These are phyloP conservation scores for Trichoderma sp. DNA, from an alignment of 2,329 filamentous ascomycete genomes.

Conservation along the genomic window DNA sequence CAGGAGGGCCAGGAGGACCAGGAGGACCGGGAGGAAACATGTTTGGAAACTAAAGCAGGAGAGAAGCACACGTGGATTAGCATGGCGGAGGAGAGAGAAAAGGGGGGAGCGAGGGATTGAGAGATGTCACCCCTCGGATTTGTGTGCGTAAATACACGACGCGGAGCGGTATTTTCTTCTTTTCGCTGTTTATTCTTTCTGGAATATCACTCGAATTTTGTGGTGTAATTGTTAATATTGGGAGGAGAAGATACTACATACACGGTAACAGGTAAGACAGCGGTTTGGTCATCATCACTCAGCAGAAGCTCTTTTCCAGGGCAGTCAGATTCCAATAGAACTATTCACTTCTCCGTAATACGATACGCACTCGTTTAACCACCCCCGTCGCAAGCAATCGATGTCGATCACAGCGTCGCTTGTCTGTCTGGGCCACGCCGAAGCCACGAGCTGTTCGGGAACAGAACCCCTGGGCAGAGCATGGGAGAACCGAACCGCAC, in stretches of 20 bases:
- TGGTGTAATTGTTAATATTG: background rate
- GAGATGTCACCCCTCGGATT: background rate
- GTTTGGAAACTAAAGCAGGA: slow-evolving; percentile 29
- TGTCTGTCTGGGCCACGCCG: background rate
- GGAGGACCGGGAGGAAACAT: slow-evolving; percentile 27
- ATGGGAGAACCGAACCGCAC: background rate
- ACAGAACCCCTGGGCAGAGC: background rate
- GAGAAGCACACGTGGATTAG: background rate
- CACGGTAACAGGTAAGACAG: background rate
- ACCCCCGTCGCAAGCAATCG: background rate
- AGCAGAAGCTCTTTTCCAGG: background rate
- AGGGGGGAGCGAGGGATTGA: background rate
- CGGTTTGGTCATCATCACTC: background rate
- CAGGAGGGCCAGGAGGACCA: slow-evolving; percentile 25
- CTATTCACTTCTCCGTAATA: background rate
- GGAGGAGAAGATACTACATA: background rate
- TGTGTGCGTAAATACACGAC: background rate
- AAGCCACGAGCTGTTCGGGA: background rate
- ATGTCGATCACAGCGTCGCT: slow-evolving; percentile 1
- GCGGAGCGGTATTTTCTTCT: background rate
- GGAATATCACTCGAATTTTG: background rate
- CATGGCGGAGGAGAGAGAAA: background rate
- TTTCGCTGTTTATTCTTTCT: background rate
- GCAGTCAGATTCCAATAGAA: background rate
- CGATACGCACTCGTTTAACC: background rate